Percentiles rank a stretch among this genome's conserved stretches.
Conservation (phyloP, 1,284 basidiomycete species). For the Rhodotorula sp. region DNA sequence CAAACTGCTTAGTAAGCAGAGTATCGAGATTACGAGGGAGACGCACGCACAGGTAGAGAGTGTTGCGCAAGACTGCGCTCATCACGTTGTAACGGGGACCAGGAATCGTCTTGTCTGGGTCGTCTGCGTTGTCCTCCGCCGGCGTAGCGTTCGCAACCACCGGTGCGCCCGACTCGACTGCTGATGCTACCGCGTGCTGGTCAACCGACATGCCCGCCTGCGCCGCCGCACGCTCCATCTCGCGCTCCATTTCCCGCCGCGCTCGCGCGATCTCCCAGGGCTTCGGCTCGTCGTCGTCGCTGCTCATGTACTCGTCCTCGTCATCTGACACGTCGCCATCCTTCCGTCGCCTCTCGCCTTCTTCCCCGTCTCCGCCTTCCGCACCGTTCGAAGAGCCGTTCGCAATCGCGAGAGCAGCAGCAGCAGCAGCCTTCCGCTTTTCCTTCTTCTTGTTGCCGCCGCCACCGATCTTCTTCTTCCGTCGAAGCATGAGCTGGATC, state of each 20-base stretch:
- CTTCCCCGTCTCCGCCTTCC: constrained; percentile 32
- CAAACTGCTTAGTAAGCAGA: constrained; percentile 1
- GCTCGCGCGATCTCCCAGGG: constrained; percentile 38
- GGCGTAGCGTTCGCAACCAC: constrained; percentile 24
- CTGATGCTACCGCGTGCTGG: neutral
- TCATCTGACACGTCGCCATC: constrained; percentile 25
- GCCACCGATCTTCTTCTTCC: constrained; percentile 57
- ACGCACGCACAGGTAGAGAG: constrained; percentile 71
- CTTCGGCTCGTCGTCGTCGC: constrained; percentile 32
- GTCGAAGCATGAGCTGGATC: constrained; percentile 68
- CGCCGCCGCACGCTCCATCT: neutral
- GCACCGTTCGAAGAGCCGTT: neutral
- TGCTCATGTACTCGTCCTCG: constrained; percentile 44
- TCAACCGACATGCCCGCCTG: constrained; percentile 8
- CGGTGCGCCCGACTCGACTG: neutral
- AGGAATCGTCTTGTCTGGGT: constrained; percentile 69
- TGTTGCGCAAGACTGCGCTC: constrained; percentile 81
- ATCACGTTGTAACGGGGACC: constrained; percentile 86
- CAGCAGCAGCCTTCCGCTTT: constrained; percentile 40
- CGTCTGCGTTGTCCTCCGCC: constrained; percentile 61
- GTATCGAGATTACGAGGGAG: neutral
- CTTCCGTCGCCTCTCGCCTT: constrained; percentile 20
- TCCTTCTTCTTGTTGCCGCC: constrained; percentile 54
- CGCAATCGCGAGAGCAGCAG: constrained; percentile 31
- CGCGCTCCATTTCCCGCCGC: constrained; percentile 18